Percentiles rank a stretch among this genome's conserved stretches.
Conservation (phyloP, 345 rosid genomes). For the Excoecaria agallocha region DNA sequence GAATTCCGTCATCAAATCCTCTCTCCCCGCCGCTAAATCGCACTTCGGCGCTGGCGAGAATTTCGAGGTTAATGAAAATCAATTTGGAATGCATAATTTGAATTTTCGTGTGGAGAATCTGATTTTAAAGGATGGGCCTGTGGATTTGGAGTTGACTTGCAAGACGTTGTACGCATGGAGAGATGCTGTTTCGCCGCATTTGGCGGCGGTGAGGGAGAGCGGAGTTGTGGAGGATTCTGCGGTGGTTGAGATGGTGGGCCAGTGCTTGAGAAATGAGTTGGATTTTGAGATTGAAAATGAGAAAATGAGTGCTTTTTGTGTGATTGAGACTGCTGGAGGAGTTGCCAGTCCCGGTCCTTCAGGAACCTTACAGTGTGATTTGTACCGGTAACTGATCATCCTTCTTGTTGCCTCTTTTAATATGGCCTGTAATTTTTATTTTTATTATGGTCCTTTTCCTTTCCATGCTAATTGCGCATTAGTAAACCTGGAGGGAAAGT, state of each 20-base stretch:
- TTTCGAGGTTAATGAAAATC: neutral
- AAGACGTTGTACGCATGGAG: constrained; percentile 78
- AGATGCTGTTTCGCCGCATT: constrained; percentile 86
- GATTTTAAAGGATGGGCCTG: constrained; percentile 24
- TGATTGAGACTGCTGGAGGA: constrained; percentile 95
- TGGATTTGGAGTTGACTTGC: constrained; percentile 49
- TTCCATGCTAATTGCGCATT: neutral
- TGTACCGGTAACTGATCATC: constrained; percentile 54
- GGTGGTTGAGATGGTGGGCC: constrained; percentile 46
- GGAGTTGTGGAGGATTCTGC: constrained; percentile 44
- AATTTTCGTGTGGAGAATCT: constrained; percentile 43
- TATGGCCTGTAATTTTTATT: neutral
- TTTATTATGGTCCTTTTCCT: neutral
- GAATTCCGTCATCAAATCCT: constrained; percentile 56
- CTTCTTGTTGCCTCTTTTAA: neutral
- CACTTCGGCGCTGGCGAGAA: constrained; percentile 7
- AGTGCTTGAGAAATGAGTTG: constrained; percentile 40
- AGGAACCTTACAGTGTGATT: constrained; percentile 86
- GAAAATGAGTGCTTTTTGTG: constrained; percentile 42
- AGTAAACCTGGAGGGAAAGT: neutral
- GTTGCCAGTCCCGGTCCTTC: constrained; percentile 94
- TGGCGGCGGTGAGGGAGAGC: constrained; percentile 77
- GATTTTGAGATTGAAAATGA: constrained; percentile 29
- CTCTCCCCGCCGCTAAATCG: constrained; percentile 49
- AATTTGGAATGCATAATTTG: constrained; percentile 46